phyloP scores from a whole-genome alignment of 2,329 filamentous ascomycete species.

The Colletotrichum sp. region DNA sequence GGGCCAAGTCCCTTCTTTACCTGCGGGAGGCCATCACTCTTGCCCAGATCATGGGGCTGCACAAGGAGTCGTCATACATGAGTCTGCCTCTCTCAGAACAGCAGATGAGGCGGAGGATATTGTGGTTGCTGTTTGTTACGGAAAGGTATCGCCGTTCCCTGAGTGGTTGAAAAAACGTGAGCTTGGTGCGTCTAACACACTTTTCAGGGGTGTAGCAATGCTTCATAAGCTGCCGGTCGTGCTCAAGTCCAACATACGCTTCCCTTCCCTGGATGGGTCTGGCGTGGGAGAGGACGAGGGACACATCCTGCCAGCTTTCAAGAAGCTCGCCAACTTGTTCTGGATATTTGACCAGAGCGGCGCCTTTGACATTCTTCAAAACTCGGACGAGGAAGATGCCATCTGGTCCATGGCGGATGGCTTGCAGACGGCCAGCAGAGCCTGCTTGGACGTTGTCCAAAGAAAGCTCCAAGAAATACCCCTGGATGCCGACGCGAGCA shows the following conservation, averaged over 20 bases:
- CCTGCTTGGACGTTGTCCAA: slow-evolving; percentile 44
- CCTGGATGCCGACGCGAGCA: slow-evolving; percentile 42
- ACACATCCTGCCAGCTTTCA: slow-evolving; percentile 52
- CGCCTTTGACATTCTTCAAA: slow-evolving; percentile 51
- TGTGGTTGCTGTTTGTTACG: slow-evolving; percentile 44
- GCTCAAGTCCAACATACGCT: slow-evolving; percentile 43
- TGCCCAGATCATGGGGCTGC: slow-evolving; percentile 53
- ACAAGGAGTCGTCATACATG: slow-evolving; percentile 46
- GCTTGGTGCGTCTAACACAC: neutral
- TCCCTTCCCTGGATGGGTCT: slow-evolving; percentile 37
- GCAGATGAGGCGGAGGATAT: slow-evolving; percentile 46
- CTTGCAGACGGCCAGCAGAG: slow-evolving; percentile 23
- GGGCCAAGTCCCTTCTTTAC: slow-evolving; percentile 51
- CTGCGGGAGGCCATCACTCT: slow-evolving; percentile 57
- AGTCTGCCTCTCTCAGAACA: slow-evolving; percentile 41
- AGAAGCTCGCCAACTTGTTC: slow-evolving; percentile 53
- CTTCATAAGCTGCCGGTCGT: slow-evolving; percentile 54
- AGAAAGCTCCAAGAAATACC: slow-evolving; percentile 45
- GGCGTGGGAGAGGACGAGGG: slow-evolving; percentile 42
- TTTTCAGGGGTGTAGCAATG: slow-evolving; percentile 49
- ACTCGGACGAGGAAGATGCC: slow-evolving; percentile 35
- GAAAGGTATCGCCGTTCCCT: slow-evolving; percentile 33
- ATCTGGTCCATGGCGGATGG: slow-evolving; percentile 30
- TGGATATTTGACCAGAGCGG: slow-evolving; percentile 55
- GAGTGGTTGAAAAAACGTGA: neutral